phyloP scores from a whole-genome alignment of 371 early-diverging fungal genomes.

The Mortierella sp. region DNA sequence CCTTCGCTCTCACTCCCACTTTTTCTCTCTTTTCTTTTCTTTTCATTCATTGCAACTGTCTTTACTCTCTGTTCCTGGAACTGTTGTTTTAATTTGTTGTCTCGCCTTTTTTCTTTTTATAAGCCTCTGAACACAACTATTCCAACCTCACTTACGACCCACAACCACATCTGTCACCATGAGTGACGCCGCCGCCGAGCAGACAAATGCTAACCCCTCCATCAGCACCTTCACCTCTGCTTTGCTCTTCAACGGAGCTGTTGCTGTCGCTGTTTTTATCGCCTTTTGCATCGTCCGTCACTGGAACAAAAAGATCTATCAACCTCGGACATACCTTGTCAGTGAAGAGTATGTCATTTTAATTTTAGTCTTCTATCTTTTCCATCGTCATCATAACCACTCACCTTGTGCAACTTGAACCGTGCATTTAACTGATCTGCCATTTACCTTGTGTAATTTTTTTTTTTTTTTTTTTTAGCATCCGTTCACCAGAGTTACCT shows the following conservation, averaged over 20 bases:
- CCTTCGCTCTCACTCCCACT: slow-evolving; percentile 1
- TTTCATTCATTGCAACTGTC: not conserved
- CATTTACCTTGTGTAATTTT: not conserved
- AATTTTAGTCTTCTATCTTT: not conserved
- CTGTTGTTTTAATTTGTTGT: not conserved
- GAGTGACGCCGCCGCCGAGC: not conserved
- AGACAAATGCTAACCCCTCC: slow-evolving; percentile 55
- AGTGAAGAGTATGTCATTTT: slow-evolving; percentile 66
- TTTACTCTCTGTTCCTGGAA: not conserved
- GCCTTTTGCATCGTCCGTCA: slow-evolving; percentile 75
- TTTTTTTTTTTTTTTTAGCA: slow-evolving; percentile 48
- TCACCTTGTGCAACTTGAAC: not conserved
- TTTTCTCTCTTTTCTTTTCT: not conserved
- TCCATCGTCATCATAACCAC: not conserved
- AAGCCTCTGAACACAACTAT: not conserved
- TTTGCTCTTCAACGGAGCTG: slow-evolving; percentile 72
- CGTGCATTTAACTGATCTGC: not conserved
- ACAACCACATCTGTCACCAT: not conserved
- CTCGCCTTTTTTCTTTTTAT: not conserved
- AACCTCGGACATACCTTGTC: slow-evolving; percentile 78
- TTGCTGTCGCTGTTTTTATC: slow-evolving; percentile 67
- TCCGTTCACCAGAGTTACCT: slow-evolving; percentile 70
- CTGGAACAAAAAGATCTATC: slow-evolving; percentile 72
- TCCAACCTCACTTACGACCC: not conserved
- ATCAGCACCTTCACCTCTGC: slow-evolving; percentile 74